These are phyloP conservation scores for rapeseed (Brassica napus) DNA, from an alignment of 345 rosid genomes.

Conservation along the genomic window Da-Ae NC_063439.1:2249001-2249500, in stretches of 20 bases:
- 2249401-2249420: conserved; percentile 11
- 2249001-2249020: background rate
- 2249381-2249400: conserved; percentile 12
- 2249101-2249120: background rate
- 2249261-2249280: background rate
- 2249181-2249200: background rate
- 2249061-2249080: background rate
- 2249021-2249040: background rate
- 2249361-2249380: conserved; percentile 53
- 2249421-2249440: conserved; percentile 34
- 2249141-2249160: background rate
- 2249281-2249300: background rate
- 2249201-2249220: background rate
- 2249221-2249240: background rate
- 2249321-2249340: conserved; percentile 8
- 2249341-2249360: conserved; percentile 50
- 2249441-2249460: conserved; percentile 22
- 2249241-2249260: background rate
- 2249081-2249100: background rate
- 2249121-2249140: background rate
- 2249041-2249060: background rate
- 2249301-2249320: background rate
- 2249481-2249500: conserved; percentile 23
- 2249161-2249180: background rate
- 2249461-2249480: conserved; percentile 17